A percentile compares a stretch with the other conserved stretches of the same genome.
These are phyloP conservation scores for Salvia sclarea DNA, from an alignment of 305 asterid species.

Conservation along the genomic window DNA sequence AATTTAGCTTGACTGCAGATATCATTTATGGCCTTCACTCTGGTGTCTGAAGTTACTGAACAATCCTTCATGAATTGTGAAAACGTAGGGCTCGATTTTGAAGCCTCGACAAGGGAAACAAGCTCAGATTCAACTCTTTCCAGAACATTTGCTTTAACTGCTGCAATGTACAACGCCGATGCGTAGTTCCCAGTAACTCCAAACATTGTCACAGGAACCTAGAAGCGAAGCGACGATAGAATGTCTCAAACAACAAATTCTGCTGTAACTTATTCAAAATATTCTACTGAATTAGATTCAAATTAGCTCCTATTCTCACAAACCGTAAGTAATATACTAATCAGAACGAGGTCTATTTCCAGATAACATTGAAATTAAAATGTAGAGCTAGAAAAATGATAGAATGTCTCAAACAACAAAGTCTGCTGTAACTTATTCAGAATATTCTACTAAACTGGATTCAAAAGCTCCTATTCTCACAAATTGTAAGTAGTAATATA, in stretches of 20 bases:
- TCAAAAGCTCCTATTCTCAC: background rate
- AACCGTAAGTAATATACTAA: background rate
- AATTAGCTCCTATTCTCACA: background rate
- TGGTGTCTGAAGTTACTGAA: constrained; percentile 56
- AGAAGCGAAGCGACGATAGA: constrained; percentile 22
- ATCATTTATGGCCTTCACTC: constrained; percentile 72
- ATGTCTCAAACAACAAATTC: constrained; percentile 13
- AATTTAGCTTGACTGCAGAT: constrained; percentile 62
- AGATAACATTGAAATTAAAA: background rate
- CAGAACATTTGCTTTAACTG: constrained; percentile 72
- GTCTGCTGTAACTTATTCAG: background rate
- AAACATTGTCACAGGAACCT: constrained; percentile 77
- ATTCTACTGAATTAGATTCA: background rate
- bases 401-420: constrained; percentile 18
- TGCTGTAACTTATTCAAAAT: background rate
- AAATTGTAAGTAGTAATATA: background rate
- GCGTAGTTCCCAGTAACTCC: constrained; percentile 93
- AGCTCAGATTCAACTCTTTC: constrained; percentile 93
- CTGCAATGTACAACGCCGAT: constrained; percentile 76
- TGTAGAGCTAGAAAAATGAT: background rate
- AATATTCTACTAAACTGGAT: constrained; percentile 1
- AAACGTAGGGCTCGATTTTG: constrained; percentile 73
- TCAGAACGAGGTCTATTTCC: background rate
- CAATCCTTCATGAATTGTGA: constrained; percentile 78
- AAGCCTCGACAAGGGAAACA: constrained; percentile 62